phyloP scores from a whole-genome alignment of 495 filamentous ascomycete genomes.

The Monascus purpureus region DNA sequence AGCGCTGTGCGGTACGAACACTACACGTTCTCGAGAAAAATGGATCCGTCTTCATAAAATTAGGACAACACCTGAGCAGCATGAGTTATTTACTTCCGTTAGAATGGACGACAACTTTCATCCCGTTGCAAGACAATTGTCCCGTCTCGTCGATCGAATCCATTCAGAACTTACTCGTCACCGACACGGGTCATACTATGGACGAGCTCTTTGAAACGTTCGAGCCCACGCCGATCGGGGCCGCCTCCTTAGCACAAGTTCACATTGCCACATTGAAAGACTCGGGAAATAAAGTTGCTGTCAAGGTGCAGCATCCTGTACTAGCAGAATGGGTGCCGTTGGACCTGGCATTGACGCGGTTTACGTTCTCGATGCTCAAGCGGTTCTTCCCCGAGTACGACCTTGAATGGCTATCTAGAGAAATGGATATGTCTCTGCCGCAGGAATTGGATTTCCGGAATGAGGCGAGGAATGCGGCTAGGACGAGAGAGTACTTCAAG shows the following conservation, averaged over 20 bases:
- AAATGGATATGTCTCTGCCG: conserved; percentile 84
- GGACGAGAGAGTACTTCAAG: conserved; percentile 66
- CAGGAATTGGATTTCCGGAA: conserved; percentile 80
- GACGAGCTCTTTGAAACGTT: conserved; percentile 78
- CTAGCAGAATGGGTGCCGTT: conserved; percentile 85
- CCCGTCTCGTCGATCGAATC: conserved; percentile 85
- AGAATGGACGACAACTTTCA: conserved; percentile 94
- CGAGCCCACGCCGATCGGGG: conserved; percentile 65
- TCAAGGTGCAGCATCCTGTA: conserved; percentile 91
- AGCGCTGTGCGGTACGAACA: conserved; percentile 82
- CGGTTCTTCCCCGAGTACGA: conserved; percentile 96
- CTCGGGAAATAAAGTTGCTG: conserved; percentile 81
- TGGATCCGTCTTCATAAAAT: conserved; percentile 95
- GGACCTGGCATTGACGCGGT: conserved; percentile 73
- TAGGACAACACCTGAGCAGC: conserved; percentile 90
- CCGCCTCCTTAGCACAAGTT: conserved; percentile 89
- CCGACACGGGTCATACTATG: conserved; percentile 70
- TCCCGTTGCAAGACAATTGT: conserved; percentile 91
- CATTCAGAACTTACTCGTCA: conserved; percentile 69
- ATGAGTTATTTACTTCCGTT: conserved; percentile 90
- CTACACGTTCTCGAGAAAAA: conserved; percentile 80
- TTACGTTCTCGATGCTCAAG: conserved; percentile 82
- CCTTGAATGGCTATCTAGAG: conserved; percentile 83
- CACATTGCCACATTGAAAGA: conserved; percentile 78
- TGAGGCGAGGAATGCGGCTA: conserved; percentile 76